phyloP scores from a whole-genome alignment of 2,329 filamentous ascomycete species.

The Fusarium veterinarium region DNA sequence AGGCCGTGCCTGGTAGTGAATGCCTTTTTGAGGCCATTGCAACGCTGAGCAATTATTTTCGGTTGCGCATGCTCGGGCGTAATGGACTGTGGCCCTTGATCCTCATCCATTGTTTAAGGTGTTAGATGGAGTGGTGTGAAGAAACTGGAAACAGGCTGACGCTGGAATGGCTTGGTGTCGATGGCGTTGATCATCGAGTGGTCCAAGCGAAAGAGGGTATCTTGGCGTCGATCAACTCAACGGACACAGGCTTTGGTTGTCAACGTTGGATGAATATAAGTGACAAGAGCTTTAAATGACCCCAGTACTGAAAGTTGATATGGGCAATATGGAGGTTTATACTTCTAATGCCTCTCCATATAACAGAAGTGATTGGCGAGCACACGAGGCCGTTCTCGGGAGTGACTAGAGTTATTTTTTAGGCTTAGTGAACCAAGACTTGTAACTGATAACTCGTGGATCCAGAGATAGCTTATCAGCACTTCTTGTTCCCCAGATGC shows the following conservation, averaged over 20 bases:
- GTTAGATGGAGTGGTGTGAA: constrained; percentile 13
- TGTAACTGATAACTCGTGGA: constrained; percentile 35
- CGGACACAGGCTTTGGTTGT: not conserved
- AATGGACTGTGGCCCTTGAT: constrained; percentile 64
- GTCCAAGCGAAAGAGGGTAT: constrained; percentile 14
- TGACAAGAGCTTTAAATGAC: not conserved
- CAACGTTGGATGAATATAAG: not conserved
- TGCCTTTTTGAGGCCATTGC: constrained; percentile 48
- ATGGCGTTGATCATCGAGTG: constrained; percentile 8
- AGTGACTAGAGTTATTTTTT: constrained; percentile 29
- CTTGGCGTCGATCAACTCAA: constrained; percentile 9
- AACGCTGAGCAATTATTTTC: constrained; percentile 46
- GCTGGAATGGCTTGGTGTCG: constrained; percentile 1
- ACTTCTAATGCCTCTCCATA: constrained; percentile 11
- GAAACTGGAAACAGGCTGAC: constrained; percentile 3
- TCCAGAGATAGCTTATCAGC: constrained; percentile 46
- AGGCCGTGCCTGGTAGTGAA: constrained; percentile 76
- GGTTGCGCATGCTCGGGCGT: constrained; percentile 52
- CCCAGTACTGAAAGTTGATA: not conserved
- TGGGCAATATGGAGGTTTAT: constrained; percentile 25
- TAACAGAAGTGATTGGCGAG: constrained; percentile 11
- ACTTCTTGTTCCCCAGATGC: constrained; percentile 15
- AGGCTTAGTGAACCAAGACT: constrained; percentile 33
- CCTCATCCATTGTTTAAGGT: constrained; percentile 63
- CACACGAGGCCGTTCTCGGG: constrained; percentile 34